Percentiles rank a stretch among this genome's conserved stretches.
Conservation (phyloP, 2,329 filamentous ascomycete genomes). For the Lachnellula hyalina region DNA sequence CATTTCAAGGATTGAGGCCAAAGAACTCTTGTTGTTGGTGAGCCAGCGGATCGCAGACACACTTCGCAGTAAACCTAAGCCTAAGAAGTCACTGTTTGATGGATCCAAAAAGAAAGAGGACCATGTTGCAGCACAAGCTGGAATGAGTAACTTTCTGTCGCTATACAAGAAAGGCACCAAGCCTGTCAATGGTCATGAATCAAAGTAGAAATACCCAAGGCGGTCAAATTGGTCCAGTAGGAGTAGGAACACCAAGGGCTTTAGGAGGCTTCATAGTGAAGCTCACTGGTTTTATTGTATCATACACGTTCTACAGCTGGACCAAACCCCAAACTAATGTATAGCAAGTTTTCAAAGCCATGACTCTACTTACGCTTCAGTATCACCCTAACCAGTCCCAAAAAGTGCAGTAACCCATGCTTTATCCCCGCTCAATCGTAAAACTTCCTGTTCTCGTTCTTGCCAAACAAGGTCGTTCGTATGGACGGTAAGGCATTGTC, state of each 20-base stretch:
- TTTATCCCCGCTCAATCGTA: constrained; percentile 55
- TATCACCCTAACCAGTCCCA: constrained; percentile 1
- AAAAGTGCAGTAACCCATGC: constrained; percentile 6
- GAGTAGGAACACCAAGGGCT: neutral
- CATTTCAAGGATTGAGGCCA: constrained; percentile 69
- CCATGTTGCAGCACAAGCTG: constrained; percentile 27
- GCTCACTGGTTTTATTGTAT: constrained; percentile 23
- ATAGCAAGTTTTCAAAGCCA: constrained; percentile 7
- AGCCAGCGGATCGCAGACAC: constrained; percentile 65
- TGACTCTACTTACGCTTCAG: constrained; percentile 1
- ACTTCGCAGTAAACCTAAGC: constrained; percentile 62
- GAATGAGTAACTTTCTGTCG: constrained; percentile 25
- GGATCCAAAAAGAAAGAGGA: constrained; percentile 28
- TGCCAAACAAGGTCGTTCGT: constrained; percentile 81
- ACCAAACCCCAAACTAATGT: constrained; percentile 17
- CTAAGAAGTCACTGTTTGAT: constrained; percentile 58
- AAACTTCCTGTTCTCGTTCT: constrained; percentile 95
- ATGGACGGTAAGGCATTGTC: constrained; percentile 79
- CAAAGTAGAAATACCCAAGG: neutral
- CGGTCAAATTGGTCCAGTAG: neutral
- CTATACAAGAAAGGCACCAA: neutral
- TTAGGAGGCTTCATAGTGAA: constrained; percentile 7
- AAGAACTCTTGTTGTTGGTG: constrained; percentile 69
- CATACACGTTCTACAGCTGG: constrained; percentile 31
- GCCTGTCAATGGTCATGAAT: neutral